Evolutionary conservation across 805 yeast species (phyloP), one percentile per base, ranked within the genome.

Genomic region (Candida ascalaphidarum): DNA sequence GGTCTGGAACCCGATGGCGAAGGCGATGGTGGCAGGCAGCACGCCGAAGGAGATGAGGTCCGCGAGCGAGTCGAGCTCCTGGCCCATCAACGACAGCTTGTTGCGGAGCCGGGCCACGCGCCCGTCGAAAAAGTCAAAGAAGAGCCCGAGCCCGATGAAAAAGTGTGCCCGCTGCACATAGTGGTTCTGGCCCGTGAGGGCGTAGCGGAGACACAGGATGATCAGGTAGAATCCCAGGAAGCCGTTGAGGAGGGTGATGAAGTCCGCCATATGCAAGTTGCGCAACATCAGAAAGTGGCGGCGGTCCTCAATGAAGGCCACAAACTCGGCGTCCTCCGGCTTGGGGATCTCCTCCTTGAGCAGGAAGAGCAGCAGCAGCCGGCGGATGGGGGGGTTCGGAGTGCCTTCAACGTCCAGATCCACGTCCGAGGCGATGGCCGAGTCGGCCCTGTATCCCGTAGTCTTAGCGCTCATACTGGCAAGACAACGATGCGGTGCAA

Each of bases 111-210:
- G 73, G 4, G 98, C 98, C 6, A 89, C 98, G 45, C 94, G 76
- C 20, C 98, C 98, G 52, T 92, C 98, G 52, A 92, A 82, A 52
- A 92, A 86, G 55, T 89, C 98, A 54, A 89, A 89, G 51, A 92
- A 85, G 47, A 89, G 72, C 4, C 98, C 98, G 41, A 89, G 63
- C n/a, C 82, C 68, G 24, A 86, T 84, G 58, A 82, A 85, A 40
- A 81, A 77, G 59, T 86, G 88, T 2, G 97, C 96, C 43, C 95
- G 69, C 58, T 81, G 89, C 18, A 78, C 72, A 51, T 81, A 81
- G 46, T 76, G 81, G 6, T 74, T 58, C 40, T 75, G 65, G 10
- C 74, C 77, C 3, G 89, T 81, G 29, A 76, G 61, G 4, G 88
- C 74, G 54, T 74, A 92, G 47, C 95, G 69, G 37, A 85, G 60